Evolutionary conservation across 1,284 basidiomycete genomes (phyloP).

Genomic region (Meripilus lineatus): DNA sequence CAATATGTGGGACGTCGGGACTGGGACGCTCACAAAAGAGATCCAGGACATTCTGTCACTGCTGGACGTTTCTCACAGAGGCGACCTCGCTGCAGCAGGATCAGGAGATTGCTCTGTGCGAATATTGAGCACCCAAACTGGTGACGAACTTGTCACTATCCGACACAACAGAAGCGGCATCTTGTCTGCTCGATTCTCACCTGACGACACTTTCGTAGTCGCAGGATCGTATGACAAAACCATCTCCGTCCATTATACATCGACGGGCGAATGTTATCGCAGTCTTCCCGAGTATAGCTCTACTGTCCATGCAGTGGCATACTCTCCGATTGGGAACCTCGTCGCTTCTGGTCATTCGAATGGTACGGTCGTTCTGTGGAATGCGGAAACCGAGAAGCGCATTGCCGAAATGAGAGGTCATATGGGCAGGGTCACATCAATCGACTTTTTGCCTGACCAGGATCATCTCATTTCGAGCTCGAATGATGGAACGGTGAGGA

Average conservation of each 20-base stretch:
- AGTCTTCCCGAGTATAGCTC: slow-evolving; percentile 5
- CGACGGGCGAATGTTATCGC: neutral
- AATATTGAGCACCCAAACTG: slow-evolving; percentile 18
- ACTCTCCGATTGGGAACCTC: slow-evolving; percentile 11
- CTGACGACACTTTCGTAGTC: slow-evolving; percentile 26
- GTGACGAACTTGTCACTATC: slow-evolving; percentile 14
- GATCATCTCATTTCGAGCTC: slow-evolving; percentile 28
- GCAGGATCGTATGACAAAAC: slow-evolving; percentile 29
- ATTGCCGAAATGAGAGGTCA: slow-evolving; percentile 11
- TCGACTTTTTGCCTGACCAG: slow-evolving; percentile 28
- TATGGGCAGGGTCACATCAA: slow-evolving; percentile 20
- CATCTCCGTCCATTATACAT: slow-evolving; percentile 11
- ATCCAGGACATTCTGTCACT: slow-evolving; percentile 17
- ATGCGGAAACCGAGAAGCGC: neutral
- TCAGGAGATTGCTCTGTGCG: slow-evolving; percentile 22
- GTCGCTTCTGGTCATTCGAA: slow-evolving; percentile 5
- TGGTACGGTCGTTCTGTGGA: slow-evolving; percentile 7
- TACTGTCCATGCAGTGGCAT: slow-evolving; percentile 3
- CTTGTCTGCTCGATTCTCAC: slow-evolving; percentile 30
- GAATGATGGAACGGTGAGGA: slow-evolving; percentile 31
- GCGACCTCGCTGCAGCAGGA: slow-evolving; percentile 19
- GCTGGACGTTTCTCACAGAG: slow-evolving; percentile 21
- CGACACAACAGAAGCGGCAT: slow-evolving; percentile 22
- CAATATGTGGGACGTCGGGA: slow-evolving; percentile 8
- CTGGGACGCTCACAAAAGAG: slow-evolving; percentile 11